Conservation (phyloP, 1,139 yeast genomes). For the Magnusiomyces paraingens region DNA sequence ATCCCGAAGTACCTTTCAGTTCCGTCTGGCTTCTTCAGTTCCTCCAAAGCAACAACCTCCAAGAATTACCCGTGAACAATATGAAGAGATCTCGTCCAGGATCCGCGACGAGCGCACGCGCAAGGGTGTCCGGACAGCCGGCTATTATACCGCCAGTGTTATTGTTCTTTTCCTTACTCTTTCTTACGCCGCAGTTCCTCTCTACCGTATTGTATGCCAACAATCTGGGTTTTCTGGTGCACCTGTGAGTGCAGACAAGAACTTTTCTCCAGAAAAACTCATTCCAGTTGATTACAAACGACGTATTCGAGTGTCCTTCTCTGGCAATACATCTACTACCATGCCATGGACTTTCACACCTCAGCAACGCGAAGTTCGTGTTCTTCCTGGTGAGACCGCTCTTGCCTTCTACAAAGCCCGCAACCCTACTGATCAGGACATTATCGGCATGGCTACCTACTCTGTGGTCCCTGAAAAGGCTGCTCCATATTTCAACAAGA, state of each 20-base stretch:
- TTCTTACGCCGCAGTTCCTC: constrained; percentile 87
- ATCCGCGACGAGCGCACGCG: constrained; percentile 32
- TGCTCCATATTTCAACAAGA: constrained; percentile 92
- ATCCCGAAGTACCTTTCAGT: too few relatives aligned
- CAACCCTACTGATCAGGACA: constrained; percentile 78
- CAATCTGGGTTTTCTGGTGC: constrained; percentile 96
- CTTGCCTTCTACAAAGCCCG: constrained; percentile 91
- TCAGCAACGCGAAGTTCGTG: constrained; percentile 86
- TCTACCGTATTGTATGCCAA: constrained; percentile 86
- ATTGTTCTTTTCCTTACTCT: constrained; percentile 70
- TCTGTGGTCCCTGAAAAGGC: constrained; percentile 95
- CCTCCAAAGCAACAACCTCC: constrained; percentile 6
- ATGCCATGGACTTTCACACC: constrained; percentile 97
- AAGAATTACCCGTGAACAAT: constrained; percentile 14
- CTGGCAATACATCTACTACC: constrained; percentile 85
- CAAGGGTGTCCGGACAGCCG: constrained; percentile 44
- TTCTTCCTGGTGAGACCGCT: constrained; percentile 97
- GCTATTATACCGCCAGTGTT: constrained; percentile 66
- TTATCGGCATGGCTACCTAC: constrained; percentile 97
- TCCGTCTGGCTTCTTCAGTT: not conserved
- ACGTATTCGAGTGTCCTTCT: constrained; percentile 74
- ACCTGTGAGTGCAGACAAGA: constrained; percentile 73
- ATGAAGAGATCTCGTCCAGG: constrained; percentile 25
- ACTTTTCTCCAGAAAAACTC: constrained; percentile 80
- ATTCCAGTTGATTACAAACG: constrained; percentile 83